These are phyloP conservation scores for Pythium utonaiense DNA, from an alignment of 352 stramenopile genomes.

Conservation along the genomic window DNA sequence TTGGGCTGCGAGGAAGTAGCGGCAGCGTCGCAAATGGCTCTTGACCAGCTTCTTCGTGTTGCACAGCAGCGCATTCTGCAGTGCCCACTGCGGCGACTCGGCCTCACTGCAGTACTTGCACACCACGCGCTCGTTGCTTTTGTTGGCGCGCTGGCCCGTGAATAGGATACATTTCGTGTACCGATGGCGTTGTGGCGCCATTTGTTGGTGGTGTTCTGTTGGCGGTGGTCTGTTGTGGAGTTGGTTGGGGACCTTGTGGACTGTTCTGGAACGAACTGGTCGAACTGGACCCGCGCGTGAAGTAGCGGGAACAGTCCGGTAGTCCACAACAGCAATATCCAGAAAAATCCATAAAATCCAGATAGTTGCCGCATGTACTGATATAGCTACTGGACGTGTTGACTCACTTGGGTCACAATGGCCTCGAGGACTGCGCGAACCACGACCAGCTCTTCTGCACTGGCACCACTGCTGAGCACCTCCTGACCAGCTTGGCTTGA, in stretches of 20 bases:
- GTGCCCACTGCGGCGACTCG: slow-evolving; percentile 26
- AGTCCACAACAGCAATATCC: not conserved
- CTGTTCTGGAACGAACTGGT: not conserved
- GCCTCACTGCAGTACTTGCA: slow-evolving; percentile 27
- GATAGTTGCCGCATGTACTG: not conserved
- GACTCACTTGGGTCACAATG: not conserved
- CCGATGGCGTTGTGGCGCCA: slow-evolving; percentile 23
- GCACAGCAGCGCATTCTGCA: slow-evolving; percentile 27
- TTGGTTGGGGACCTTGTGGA: not conserved
- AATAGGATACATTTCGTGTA: slow-evolving; percentile 26
- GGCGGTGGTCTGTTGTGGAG: not conserved
- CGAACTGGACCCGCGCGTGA: slow-evolving; percentile 7
- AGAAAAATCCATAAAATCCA: not conserved
- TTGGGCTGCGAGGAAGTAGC: slow-evolving; percentile 20
- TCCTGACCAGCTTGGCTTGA: not conserved
- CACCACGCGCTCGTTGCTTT: slow-evolving; percentile 28
- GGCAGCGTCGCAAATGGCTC: slow-evolving; percentile 24
- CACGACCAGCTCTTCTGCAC: not conserved
- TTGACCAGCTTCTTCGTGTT: slow-evolving; percentile 31
- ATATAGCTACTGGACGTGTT: not conserved
- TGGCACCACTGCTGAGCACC: not conserved
- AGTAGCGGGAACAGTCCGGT: not conserved
- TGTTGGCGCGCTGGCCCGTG: slow-evolving; percentile 27
- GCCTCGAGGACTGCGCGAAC: not conserved
- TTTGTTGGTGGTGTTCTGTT: slow-evolving; percentile 9